Evolutionary conservation across 2,329 filamentous ascomycete genomes (phyloP).

Genomic region (Mariannaea elegans): DNA sequence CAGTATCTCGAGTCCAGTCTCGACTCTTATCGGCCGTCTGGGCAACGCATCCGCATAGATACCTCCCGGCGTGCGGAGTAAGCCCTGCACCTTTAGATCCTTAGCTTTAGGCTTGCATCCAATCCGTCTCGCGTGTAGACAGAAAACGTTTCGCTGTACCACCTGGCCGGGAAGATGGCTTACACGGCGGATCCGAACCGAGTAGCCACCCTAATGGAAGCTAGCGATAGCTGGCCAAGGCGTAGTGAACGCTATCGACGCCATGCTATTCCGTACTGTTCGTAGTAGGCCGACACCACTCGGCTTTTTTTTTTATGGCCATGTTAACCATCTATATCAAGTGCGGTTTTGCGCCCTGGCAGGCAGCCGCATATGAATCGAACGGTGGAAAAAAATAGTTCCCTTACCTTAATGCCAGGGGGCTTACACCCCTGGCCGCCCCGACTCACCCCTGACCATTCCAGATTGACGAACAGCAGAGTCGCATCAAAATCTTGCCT

Average conservation of each 20-base stretch:
- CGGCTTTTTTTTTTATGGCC: too few relatives aligned
- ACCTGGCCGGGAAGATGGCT: too few relatives aligned
- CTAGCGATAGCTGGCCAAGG: too few relatives aligned
- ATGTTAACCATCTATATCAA: not conserved
- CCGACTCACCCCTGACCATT: conserved; percentile 4
- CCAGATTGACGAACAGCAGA: conserved; percentile 19
- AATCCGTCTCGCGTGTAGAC: too few relatives aligned
- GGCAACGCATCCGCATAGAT: too few relatives aligned
- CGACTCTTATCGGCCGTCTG: not conserved
- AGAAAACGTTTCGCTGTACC: too few relatives aligned
- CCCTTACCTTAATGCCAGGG: not conserved
- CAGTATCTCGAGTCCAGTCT: not conserved
- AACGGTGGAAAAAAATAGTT: not conserved
- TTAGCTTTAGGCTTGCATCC: too few relatives aligned
- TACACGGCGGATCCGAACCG: too few relatives aligned
- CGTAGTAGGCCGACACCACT: too few relatives aligned
- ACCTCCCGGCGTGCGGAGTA: too few relatives aligned
- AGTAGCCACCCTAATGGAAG: too few relatives aligned
- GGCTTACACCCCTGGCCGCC: not conserved
- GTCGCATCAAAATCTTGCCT: conserved; percentile 12
- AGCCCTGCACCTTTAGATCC: too few relatives aligned
- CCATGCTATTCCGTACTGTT: not conserved
- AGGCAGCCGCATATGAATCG: not conserved
- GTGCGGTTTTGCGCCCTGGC: not conserved
- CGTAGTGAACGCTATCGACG: not conserved